Evolutionary conservation across 73 alveolate genomes (phyloP).

Genomic region (Loxodes magnus): DNA sequence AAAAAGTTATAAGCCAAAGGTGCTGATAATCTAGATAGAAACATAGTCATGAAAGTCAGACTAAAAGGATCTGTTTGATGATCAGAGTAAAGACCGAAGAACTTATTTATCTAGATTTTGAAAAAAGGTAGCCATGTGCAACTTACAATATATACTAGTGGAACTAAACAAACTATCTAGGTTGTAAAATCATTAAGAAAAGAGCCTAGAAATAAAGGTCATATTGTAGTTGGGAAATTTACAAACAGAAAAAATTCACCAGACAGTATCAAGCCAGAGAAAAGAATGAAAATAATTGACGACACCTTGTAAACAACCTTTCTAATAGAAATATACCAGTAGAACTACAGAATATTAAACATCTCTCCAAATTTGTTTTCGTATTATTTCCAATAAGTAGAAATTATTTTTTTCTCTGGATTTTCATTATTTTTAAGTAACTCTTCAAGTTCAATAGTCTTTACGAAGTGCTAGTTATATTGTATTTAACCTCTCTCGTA

Average conservation of each 20-base stretch:
- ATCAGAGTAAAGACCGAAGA: constrained; percentile 5
- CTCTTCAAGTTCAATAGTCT: too few species aligned
- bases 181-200: constrained; percentile 1
- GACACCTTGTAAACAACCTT: neutral
- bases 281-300: neutral
- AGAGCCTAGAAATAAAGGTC: constrained; percentile 6
- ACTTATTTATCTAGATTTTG: neutral
- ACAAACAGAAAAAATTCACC: constrained; percentile 10
- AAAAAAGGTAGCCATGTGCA: neutral
- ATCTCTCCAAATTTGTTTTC: too few species aligned
- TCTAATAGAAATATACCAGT: neutral
- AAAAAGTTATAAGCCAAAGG: constrained; percentile 3
- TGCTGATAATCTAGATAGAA: neutral
- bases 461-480: too few species aligned
- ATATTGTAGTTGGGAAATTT: neutral
- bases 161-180: constrained; percentile 4
- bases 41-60: constrained; percentile 3
- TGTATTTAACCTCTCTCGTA: neutral
- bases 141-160: neutral
- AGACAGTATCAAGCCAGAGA: neutral
- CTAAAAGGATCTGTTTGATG: constrained; percentile 11
- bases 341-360: too few species aligned
- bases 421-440: too few species aligned
- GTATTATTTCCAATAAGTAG: too few species aligned
- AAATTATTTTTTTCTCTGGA: too few species aligned